Conservation (phyloP, 2,329 filamentous ascomycete species). For the Monosporascus sp. region DNA sequence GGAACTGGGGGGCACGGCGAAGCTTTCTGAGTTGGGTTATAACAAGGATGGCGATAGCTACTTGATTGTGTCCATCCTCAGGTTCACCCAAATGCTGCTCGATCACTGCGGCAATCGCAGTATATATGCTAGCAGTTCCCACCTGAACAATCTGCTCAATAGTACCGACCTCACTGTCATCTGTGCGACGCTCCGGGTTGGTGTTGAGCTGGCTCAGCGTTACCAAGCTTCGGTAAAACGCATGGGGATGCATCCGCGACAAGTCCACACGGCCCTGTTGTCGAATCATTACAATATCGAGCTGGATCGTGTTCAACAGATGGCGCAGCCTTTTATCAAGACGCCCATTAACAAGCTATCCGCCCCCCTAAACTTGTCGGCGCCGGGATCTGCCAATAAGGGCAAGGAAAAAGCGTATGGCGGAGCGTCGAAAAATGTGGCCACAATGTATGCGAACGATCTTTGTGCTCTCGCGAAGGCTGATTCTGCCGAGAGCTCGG, state of each 20-base stretch:
- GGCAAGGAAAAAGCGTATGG: constrained; percentile 65
- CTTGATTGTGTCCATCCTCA: constrained; percentile 73
- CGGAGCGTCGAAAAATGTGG: constrained; percentile 41
- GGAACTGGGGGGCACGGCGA: constrained; percentile 39
- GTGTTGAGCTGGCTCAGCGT: constrained; percentile 81
- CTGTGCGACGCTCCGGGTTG: constrained; percentile 71
- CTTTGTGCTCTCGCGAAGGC: constrained; percentile 68
- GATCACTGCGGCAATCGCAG: constrained; percentile 96
- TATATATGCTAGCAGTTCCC: constrained; percentile 89
- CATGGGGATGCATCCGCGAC: constrained; percentile 57
- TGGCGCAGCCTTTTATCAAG: constrained; percentile 79
- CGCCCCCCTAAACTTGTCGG: constrained; percentile 46
- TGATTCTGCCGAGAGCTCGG: constrained; percentile 32
- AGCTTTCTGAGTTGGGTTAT: constrained; percentile 58
- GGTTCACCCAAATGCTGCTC: constrained; percentile 81
- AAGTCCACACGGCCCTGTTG: constrained; percentile 68
- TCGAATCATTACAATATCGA: constrained; percentile 80
- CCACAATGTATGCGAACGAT: constrained; percentile 74
- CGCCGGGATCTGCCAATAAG: constrained; percentile 58
- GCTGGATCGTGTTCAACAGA: constrained; percentile 75
- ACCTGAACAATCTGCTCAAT: constrained; percentile 84
- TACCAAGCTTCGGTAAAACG: constrained; percentile 88
- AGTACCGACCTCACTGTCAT: constrained; percentile 78
- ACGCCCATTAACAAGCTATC: constrained; percentile 51
- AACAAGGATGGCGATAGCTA: constrained; percentile 71